phyloP scores from a whole-genome alignment of 2,329 filamentous ascomycete genomes.

The Penicillium sp. region DNA sequence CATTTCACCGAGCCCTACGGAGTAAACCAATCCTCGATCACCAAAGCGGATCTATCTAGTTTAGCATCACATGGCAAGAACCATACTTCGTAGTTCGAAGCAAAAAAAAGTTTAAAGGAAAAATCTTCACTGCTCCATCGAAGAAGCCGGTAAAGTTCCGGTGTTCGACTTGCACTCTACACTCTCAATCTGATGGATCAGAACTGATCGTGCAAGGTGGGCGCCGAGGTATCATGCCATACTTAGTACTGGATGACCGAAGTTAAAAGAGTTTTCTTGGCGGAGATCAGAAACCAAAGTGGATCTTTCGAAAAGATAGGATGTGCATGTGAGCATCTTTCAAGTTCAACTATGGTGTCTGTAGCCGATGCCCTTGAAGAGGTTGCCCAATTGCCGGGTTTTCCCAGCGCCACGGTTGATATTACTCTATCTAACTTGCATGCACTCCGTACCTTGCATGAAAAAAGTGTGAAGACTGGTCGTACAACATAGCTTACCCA shows the following conservation, averaged over 20 bases:
- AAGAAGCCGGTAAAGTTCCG: not conserved
- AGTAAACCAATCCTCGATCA: not conserved
- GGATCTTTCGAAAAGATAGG: not conserved
- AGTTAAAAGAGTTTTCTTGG: not conserved
- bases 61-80: conserved; percentile 2
- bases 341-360: not conserved
- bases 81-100: not conserved
- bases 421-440: not conserved
- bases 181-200: not conserved
- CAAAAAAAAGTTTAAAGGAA: not conserved
- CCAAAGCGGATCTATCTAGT: not conserved
- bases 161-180: not conserved
- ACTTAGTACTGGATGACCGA: no score
- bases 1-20: not conserved
- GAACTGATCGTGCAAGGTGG: not conserved
- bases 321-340: not conserved
- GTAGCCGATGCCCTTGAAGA: conserved; percentile 3
- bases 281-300: not conserved
- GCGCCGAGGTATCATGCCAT: not conserved
- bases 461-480: not conserved
- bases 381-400: not conserved
- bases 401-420: not conserved
- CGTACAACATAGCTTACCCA: no score
- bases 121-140: not conserved
- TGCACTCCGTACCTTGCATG: not conserved